Percentiles rank a stretch among this genome's conserved stretches.
Evolutionary conservation across 371 early-diverging fungal species (phyloP).

Genomic region (Mortierella sp.): DNA sequence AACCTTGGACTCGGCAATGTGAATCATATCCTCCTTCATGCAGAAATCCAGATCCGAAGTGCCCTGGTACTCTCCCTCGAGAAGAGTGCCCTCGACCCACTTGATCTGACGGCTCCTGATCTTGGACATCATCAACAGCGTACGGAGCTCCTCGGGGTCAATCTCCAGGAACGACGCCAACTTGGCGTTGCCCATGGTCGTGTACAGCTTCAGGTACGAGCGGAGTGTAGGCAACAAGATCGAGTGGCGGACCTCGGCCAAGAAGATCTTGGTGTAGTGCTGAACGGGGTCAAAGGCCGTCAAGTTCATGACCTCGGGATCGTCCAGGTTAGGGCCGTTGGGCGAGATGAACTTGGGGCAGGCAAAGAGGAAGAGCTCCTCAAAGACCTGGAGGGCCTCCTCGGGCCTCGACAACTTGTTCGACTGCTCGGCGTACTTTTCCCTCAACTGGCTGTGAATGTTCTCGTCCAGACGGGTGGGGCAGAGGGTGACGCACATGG

Average conservation of each 20-base stretch:
- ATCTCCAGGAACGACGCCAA: slow-evolving; percentile 91
- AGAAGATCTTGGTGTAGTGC: slow-evolving; percentile 88
- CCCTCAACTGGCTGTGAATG: slow-evolving; percentile 88
- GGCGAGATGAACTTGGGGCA: slow-evolving; percentile 97
- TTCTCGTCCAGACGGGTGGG: slow-evolving; percentile 95
- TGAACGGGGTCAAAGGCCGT: slow-evolving; percentile 75
- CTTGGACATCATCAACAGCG: slow-evolving; percentile 88
- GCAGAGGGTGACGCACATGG: slow-evolving; percentile 91
- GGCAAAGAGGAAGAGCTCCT: slow-evolving; percentile 92
- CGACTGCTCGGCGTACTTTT: slow-evolving; percentile 94
- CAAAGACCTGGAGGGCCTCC: slow-evolving; percentile 82
- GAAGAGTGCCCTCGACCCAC: slow-evolving; percentile 78
- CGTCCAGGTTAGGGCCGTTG: slow-evolving; percentile 81
- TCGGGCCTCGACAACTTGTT: slow-evolving; percentile 84
- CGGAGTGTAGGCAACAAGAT: slow-evolving; percentile 88
- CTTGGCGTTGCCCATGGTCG: slow-evolving; percentile 90
- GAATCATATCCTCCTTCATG: slow-evolving; percentile 91
- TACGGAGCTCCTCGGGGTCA: slow-evolving; percentile 81
- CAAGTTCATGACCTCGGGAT: slow-evolving; percentile 52
- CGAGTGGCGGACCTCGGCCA: slow-evolving; percentile 88
- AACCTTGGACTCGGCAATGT: slow-evolving; percentile 94
- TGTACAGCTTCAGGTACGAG: slow-evolving; percentile 95
- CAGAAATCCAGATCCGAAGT: slow-evolving; percentile 94
- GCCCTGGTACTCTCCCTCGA: slow-evolving; percentile 85
- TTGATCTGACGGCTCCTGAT: slow-evolving; percentile 92